Conservation (phyloP, 176 grass and related monocot genomes). For the Oryza coarctata region DNA sequence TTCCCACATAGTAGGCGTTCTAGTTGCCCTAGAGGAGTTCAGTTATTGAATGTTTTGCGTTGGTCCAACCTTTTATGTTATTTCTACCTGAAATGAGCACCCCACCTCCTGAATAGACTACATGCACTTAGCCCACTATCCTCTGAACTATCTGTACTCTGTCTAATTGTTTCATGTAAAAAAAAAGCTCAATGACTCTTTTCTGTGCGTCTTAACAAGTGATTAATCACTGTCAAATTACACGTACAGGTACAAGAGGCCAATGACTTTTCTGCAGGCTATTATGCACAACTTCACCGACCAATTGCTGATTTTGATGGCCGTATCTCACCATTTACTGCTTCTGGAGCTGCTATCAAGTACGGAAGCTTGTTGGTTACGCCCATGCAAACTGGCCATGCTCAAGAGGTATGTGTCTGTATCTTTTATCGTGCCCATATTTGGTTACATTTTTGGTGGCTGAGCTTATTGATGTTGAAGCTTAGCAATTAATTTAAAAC, state of each 20-base stretch:
- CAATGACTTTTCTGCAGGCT: slow-evolving; percentile 51
- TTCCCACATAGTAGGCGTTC: background rate
- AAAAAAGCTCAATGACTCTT: background rate
- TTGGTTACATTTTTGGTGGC: background rate
- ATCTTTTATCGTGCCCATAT: slow-evolving; percentile 18
- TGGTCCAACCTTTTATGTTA: background rate
- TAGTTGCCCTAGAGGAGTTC: background rate
- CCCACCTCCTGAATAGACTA: background rate
- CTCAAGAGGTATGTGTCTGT: slow-evolving; percentile 70
- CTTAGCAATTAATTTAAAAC: background rate
- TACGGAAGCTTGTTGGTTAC: slow-evolving; percentile 62
- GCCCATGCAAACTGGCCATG: slow-evolving; percentile 60
- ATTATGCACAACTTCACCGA: slow-evolving; percentile 56
- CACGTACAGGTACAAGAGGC: slow-evolving; percentile 58
- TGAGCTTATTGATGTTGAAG: slow-evolving; percentile 2
- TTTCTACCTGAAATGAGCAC: background rate
- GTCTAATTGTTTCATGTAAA: background rate
- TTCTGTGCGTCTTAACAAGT: background rate
- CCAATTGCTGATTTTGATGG: slow-evolving; percentile 59
- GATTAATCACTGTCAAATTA: slow-evolving; percentile 10
- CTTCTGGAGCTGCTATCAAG: slow-evolving; percentile 52
- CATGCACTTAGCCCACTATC: background rate
- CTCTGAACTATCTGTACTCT: background rate
- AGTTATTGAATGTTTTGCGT: background rate
- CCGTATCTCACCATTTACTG: slow-evolving; percentile 58